Conservation (phyloP, 1,139 yeast species). For the Scheffersomyces cryptocercus region DNA sequence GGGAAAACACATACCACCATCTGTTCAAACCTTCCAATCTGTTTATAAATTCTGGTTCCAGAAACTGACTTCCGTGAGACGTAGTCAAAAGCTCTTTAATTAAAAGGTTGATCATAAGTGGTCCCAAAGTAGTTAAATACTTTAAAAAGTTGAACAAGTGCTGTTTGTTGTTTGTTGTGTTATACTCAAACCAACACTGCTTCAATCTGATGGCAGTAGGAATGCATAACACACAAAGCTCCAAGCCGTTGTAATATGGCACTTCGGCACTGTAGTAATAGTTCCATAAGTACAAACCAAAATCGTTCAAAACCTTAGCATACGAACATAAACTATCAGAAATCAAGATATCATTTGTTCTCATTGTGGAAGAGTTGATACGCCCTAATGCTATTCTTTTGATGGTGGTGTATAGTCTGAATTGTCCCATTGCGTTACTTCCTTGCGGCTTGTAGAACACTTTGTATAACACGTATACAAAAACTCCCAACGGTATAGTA, state of each 20-base stretch:
- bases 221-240: conserved; percentile 50
- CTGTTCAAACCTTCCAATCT: conserved; percentile 17
- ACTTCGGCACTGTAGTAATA: conserved; percentile 24
- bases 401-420: conserved; percentile 47
- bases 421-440: conserved; percentile 32
- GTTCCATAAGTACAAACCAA: conserved; percentile 44
- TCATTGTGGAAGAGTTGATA: conserved; percentile 52
- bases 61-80: background rate
- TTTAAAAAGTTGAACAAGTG: conserved; percentile 75
- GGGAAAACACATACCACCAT: conserved; percentile 54
- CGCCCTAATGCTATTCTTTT: conserved; percentile 57
- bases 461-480: conserved; percentile 10
- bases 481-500: conserved; percentile 8
- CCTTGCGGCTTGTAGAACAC: conserved; percentile 10
- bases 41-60: conserved; percentile 7
- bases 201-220: conserved; percentile 75
- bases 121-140: conserved; percentile 67
- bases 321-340: conserved; percentile 84
- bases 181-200: conserved; percentile 78
- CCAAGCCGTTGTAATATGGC: conserved; percentile 38
- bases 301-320: conserved; percentile 71
- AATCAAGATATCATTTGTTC: conserved; percentile 77
- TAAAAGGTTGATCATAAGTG: conserved; percentile 52
- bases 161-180: conserved; percentile 44
- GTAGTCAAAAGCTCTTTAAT: conserved; percentile 26